Conservation (phyloP, 177 flowering plant genomes). For the Vitis hybrid region DNA sequence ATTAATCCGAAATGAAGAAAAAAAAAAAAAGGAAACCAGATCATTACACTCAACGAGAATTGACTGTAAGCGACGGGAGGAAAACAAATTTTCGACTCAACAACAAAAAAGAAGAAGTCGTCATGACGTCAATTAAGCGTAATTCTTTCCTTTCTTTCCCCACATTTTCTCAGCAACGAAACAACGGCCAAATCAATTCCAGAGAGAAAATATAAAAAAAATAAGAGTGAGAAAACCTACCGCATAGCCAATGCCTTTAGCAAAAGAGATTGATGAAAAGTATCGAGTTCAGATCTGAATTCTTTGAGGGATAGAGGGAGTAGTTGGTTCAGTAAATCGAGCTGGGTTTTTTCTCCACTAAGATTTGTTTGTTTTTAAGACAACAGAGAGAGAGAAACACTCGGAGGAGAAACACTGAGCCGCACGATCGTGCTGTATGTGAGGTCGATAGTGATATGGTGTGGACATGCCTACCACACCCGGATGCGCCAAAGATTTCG, state of each 20-base stretch:
- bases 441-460: neutral
- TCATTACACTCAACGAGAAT: neutral
- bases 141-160: neutral
- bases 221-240: neutral
- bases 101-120: neutral
- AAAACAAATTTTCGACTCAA: too few species aligned
- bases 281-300: constrained; percentile 24
- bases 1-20: neutral
- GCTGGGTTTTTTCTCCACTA: neutral
- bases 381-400: neutral
- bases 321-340: neutral
- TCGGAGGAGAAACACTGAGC: neutral
- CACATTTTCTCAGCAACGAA: constrained; percentile 4
- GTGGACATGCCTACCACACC: neutral
- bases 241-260: neutral
- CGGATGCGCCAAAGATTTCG: neutral
- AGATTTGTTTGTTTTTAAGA: neutral
- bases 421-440: neutral
- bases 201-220: neutral
- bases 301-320: neutral
- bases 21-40: too few species aligned
- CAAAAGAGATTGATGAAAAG: neutral
- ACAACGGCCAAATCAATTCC: neutral
- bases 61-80: too few species aligned
- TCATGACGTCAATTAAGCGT: neutral